phyloP scores from a whole-genome alignment of 164 flowering plant species.

The Aristolochia californica region DNA sequence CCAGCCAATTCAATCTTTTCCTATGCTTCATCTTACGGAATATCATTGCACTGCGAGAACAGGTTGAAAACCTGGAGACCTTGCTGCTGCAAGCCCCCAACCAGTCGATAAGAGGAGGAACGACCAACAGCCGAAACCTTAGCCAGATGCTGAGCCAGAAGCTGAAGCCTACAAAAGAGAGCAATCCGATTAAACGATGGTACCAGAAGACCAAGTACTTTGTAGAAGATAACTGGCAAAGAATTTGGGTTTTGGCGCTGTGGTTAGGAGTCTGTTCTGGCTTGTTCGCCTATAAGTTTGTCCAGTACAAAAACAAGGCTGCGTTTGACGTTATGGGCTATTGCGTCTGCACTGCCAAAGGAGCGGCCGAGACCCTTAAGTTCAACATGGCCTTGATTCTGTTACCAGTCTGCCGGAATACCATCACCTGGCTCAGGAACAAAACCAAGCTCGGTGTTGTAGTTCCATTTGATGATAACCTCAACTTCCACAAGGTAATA shows the following conservation, averaged over 20 bases:
- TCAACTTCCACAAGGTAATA: constrained; percentile 51
- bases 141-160: constrained; percentile 31
- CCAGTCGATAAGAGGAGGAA: constrained; percentile 13
- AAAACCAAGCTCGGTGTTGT: constrained; percentile 38
- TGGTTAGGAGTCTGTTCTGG: constrained; percentile 32
- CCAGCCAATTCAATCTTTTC: too few relatives aligned
- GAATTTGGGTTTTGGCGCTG: constrained; percentile 37
- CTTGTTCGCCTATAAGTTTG: constrained; percentile 37
- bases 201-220: constrained; percentile 30
- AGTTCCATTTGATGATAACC: constrained; percentile 51
- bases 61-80: constrained; percentile 22
- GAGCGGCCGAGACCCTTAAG: constrained; percentile 55
- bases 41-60: too few relatives aligned
- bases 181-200: constrained; percentile 27
- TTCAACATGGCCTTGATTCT: constrained; percentile 61
- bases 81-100: constrained; percentile 23
- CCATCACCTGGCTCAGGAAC: constrained; percentile 60
- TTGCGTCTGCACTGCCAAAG: constrained; percentile 53
- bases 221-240: constrained; percentile 38
- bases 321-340: constrained; percentile 40
- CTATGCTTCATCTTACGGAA: too few relatives aligned
- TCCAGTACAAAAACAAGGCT: constrained; percentile 29
- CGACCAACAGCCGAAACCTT: constrained; percentile 15
- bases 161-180: constrained; percentile 21
- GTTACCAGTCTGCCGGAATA: constrained; percentile 58